Evolutionary conservation across 768 basidiomycete genomes (phyloP).

Genomic region (Rhodotorula taiwanensis): DNA sequence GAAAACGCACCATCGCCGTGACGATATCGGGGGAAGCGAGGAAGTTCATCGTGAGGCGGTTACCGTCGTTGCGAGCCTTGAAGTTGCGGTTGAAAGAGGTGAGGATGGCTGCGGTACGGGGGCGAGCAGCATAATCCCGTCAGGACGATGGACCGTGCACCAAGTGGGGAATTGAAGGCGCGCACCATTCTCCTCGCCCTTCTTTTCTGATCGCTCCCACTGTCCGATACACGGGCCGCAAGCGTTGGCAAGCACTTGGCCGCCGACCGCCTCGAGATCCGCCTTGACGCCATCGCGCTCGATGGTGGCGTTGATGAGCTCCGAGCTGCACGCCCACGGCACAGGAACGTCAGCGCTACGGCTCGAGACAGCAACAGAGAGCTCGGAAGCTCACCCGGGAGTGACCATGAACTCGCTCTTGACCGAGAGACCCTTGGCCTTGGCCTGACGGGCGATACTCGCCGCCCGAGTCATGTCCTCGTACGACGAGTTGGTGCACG

Average conservation of each 20-base stretch:
- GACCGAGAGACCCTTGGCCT: slow-evolving; percentile 67
- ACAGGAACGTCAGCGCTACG: too few species aligned
- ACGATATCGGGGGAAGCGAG: slow-evolving; percentile 93
- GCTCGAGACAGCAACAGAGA: neutral
- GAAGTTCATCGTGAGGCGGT: slow-evolving; percentile 79
- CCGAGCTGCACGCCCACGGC: slow-evolving; percentile 52
- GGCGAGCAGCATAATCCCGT: neutral
- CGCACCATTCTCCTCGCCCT: slow-evolving; percentile 82
- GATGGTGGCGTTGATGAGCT: slow-evolving; percentile 95
- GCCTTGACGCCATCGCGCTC: slow-evolving; percentile 84
- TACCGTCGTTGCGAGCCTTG: slow-evolving; percentile 95
- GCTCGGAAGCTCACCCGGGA: slow-evolving; percentile 41
- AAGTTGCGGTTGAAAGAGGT: slow-evolving; percentile 96
- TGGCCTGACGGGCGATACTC: slow-evolving; percentile 82
- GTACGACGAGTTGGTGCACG: slow-evolving; percentile 98
- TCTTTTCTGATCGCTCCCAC: slow-evolving; percentile 86
- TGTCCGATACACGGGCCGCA: slow-evolving; percentile 99
- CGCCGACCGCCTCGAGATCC: slow-evolving; percentile 80
- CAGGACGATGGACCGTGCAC: too few species aligned
- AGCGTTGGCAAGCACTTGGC: slow-evolving; percentile 88
- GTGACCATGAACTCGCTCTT: slow-evolving; percentile 51
- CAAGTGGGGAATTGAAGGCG: too few species aligned
- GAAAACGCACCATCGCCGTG: slow-evolving; percentile 54
- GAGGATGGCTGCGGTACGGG: slow-evolving; percentile 78
- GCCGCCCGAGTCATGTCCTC: slow-evolving; percentile 77